These are phyloP conservation scores for Lactarius indigo DNA, from an alignment of 768 basidiomycete species.

Conservation along the genomic window DNA sequence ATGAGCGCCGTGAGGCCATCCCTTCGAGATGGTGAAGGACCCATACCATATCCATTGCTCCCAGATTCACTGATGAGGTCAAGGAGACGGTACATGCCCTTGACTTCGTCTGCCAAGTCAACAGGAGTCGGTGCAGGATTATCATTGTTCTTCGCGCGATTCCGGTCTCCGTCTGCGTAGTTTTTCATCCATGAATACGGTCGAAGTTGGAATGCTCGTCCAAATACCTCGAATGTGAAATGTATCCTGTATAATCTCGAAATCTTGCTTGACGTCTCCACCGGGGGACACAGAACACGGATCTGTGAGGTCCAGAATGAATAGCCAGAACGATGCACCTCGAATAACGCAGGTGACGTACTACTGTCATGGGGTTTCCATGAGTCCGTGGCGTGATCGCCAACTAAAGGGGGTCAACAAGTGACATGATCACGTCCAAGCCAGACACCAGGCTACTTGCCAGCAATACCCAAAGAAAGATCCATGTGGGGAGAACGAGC, in stretches of 20 bases:
- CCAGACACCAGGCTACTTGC: not conserved
- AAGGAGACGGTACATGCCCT: slow-evolving; percentile 48
- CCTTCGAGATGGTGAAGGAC: not conserved
- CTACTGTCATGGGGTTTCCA: not conserved
- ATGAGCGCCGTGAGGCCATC: not conserved
- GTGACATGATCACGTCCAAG: not conserved
- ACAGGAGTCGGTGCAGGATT: not conserved
- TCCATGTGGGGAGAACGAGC: not conserved
- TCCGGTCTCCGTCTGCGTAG: not conserved
- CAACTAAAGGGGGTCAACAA: not conserved
- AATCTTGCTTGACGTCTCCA: not conserved
- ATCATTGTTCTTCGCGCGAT: not conserved
- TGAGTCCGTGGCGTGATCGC: not conserved
- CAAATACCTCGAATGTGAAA: not conserved
- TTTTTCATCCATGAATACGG: not conserved
- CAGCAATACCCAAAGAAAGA: not conserved
- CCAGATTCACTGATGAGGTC: slow-evolving; percentile 50
- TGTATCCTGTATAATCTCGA: not conserved
- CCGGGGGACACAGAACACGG: not conserved
- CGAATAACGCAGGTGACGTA: not conserved
- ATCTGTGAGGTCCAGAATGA: not conserved
- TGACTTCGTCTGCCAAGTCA: slow-evolving; percentile 28
- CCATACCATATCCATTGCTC: slow-evolving; percentile 48
- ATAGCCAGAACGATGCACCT: not conserved
- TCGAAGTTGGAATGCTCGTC: not conserved